These are phyloP conservation scores for Eucalyptus sp. DNA, from an alignment of 345 rosid genomes.

Conservation along the genomic window DNA sequence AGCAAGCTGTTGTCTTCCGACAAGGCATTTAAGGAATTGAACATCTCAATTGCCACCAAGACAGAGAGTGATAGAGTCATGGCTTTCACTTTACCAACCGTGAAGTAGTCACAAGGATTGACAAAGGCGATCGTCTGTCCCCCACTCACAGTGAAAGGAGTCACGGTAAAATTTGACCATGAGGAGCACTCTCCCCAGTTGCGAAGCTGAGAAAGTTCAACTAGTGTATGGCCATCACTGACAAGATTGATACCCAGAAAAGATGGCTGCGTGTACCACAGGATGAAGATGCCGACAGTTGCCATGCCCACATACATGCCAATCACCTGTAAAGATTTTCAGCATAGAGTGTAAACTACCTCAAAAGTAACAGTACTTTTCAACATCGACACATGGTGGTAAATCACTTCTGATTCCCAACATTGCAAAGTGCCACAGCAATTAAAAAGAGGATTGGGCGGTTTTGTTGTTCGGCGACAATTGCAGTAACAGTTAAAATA, in stretches of 20 bases:
- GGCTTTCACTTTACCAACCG: constrained; percentile 73
- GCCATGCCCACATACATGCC: constrained; percentile 95
- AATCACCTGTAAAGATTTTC: constrained; percentile 39
- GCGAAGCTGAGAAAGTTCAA: constrained; percentile 58
- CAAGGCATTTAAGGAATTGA: constrained; percentile 80
- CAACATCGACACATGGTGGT: not conserved
- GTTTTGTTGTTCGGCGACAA: not conserved
- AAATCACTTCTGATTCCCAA: not conserved
- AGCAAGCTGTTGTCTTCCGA: constrained; percentile 82
- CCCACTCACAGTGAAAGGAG: constrained; percentile 44
- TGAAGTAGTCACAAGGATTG: constrained; percentile 82
- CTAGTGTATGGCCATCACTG: constrained; percentile 68
- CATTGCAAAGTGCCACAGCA: not conserved
- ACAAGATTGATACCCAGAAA: constrained; percentile 64
- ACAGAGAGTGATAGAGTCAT: constrained; percentile 85
- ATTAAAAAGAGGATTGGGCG: not conserved
- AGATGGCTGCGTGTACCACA: constrained; percentile 85
- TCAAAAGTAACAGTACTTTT: not conserved
- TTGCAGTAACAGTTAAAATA: not conserved
- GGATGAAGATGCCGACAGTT: constrained; percentile 74
- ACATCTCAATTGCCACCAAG: constrained; percentile 85
- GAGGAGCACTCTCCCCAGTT: constrained; percentile 68
- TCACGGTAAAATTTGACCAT: constrained; percentile 70
- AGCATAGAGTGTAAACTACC: not conserved
- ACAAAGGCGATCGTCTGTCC: constrained; percentile 40